Evolutionary conservation across 1,284 basidiomycete species (phyloP), one percentile per base, ranked within the genome.

Genomic region (Marasmius fiardii): DNA sequence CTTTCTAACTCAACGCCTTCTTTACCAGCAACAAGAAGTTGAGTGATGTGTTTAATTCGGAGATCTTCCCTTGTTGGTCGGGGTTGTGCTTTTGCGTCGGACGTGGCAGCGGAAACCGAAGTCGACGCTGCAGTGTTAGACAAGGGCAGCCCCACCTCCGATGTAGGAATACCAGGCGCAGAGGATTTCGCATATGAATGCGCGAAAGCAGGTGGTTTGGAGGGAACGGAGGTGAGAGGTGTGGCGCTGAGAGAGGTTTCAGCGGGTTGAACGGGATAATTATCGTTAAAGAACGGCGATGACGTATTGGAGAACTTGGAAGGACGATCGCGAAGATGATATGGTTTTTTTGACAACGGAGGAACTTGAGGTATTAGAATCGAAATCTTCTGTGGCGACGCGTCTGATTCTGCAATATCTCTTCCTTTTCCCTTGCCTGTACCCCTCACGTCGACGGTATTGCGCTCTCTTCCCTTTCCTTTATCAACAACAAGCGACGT

Each of bases 11-110:
- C 84, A 11, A 70, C 70, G 1, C 88, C 88, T 61, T 80, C 85
- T 66, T 86, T 85, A 37, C 88, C 89, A 62, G 85, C 79, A 18
- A 82, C 78, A 33, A 92, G 77, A 4, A 91, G 73, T 61, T 83
- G 77, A 2, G 87, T 86, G 35, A 92, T 89, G 71, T 83, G 33
- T 24, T 34, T 39, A 41, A 43, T 33, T 26, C 57, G 39, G 23
- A 43, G 21, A 28, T 53, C 35, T 34, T 44, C 39, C 37, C 12
- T 26, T 77, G 43, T 18, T 43, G 24, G 21, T 18, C 4, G 51
- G 24, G 24, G 6, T 35, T 20, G 26, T 8, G 48, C 4, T 20
- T 28, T 50, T 24, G 48, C 31, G 16, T 24, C 26, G 44, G 44
- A n/a, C 11, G n/a, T 10, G 18, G 45, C 14, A 23, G 23, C 74